Base-by-base conservation (phyloP, 257 asterid genomes). In the Eustoma russellianum region DNA sequence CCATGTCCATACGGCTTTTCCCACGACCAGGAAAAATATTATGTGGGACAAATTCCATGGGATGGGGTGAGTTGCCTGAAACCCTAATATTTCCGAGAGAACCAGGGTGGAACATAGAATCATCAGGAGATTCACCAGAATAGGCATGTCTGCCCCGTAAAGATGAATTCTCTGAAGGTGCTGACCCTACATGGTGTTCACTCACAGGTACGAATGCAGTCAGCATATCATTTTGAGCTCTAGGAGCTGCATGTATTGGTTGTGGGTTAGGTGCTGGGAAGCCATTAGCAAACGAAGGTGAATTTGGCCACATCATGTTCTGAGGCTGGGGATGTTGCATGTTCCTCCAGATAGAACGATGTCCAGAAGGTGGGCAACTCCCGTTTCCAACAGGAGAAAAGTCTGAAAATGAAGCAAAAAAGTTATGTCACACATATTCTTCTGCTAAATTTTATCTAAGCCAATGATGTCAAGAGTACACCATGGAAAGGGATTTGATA, bases 101-200 rank as follows among this genome's bases (percentile, higher is more conserved):
- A 64, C 97, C 95, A 19, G 95, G 95, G 71, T 88, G 94, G 61
- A 87, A 79, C 51, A 71, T 83, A 61, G 94, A 64, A 68, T 88
- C 81, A 74, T 87, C 98, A 17, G 93, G 87, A 50, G 98, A 83
- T 53, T 88, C 95, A 65, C 85, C 95, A 12, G 86, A 72, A 68
- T 77, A 91, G 35, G 80, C 71, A 50, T 70, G 81, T 66, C 94
- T 81, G 46, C 85, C 98, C 98, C 97, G 85, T n/a, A 82, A 69
- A 68, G 94, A 77, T 66, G 94, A 75, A 56, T 88, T 83, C 63
- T 79, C 75, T 52, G 99, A 83, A 53, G 97, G 99, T 9, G 99
- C 95, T 19, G 99, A 92, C 48, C 95, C 97, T 63, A 92, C 94
- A 6, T 85, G 95, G 66, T 82, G 95, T 70, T 79, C 74, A 67